Evolutionary conservation across 139 green algal genomes (phyloP).

Genomic region (Chlamydomonas urium): DNA sequence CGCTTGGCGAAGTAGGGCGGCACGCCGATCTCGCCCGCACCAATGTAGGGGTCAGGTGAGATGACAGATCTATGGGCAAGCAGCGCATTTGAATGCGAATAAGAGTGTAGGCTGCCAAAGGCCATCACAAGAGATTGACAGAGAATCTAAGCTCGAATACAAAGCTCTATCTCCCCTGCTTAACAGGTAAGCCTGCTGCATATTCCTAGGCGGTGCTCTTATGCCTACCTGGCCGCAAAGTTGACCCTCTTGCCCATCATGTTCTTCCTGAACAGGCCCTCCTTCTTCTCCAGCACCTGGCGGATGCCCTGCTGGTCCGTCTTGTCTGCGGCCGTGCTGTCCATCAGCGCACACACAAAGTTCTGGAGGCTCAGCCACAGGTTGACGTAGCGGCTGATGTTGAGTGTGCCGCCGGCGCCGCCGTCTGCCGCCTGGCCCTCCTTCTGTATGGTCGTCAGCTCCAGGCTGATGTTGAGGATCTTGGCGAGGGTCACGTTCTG

Average conservation of each 20-base stretch:
- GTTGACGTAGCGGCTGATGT: constrained; percentile 28
- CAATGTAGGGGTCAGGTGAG: constrained; percentile 91
- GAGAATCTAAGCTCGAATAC: too few species aligned
- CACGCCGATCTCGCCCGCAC: constrained; percentile 86
- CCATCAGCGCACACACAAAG: constrained; percentile 78
- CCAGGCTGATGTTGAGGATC: constrained; percentile 69
- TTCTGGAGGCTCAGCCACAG: constrained; percentile 85
- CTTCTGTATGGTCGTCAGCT: constrained; percentile 42
- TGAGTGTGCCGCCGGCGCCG: background rate
- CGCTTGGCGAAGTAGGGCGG: constrained; percentile 93
- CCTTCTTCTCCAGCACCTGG: constrained; percentile 94
- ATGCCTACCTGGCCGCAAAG: constrained; percentile 85
- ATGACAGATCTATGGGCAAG: constrained; percentile 92
- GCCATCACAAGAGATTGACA: too few species aligned
- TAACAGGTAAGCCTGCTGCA: too few species aligned
- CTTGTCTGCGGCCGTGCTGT: constrained; percentile 63
- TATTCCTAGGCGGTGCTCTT: too few species aligned
- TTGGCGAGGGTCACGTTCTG: constrained; percentile 78
- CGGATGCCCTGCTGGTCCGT: constrained; percentile 7
- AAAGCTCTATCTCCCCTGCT: too few species aligned
- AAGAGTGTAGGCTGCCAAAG: too few species aligned
- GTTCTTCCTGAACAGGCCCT: constrained; percentile 98
- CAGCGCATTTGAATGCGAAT: background rate
- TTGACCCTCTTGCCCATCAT: constrained; percentile 99
- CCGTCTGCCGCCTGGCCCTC: background rate